Conservation (phyloP, 257 asterid genomes). For the Solanum pennellii region DNA sequence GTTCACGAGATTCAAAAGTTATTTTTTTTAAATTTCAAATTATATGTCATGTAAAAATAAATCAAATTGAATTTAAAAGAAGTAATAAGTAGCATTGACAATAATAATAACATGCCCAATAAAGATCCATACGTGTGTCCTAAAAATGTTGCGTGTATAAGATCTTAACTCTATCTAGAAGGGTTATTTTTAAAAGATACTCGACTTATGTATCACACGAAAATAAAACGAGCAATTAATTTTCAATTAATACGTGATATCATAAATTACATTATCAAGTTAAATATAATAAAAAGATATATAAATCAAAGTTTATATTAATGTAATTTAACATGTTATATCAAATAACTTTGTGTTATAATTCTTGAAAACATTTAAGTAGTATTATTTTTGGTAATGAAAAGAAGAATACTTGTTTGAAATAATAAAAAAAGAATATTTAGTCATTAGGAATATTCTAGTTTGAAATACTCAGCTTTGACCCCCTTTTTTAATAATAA, state of each 20-base stretch:
- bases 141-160: background rate
- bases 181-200: fast-evolving
- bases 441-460: background rate
- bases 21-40: background rate
- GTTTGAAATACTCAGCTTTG: background rate
- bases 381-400: background rate
- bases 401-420: background rate
- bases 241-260: too few species aligned
- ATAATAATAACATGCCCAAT: background rate
- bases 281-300: background rate
- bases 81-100: background rate
- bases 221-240: too few species aligned
- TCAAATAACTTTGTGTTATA: background rate
- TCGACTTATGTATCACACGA: background rate
- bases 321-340: background rate
- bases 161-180: background rate
- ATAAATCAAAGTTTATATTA: background rate
- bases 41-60: background rate
- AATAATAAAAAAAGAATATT: background rate
- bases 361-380: background rate
- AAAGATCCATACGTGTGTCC: background rate
- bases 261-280: too few species aligned
- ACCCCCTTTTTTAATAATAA: background rate
- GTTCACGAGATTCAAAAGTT: background rate
- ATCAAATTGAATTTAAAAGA: background rate